Base-by-base conservation (phyloP, 2,329 filamentous ascomycete genomes). In the Cladosporium cucumerinum region DNA sequence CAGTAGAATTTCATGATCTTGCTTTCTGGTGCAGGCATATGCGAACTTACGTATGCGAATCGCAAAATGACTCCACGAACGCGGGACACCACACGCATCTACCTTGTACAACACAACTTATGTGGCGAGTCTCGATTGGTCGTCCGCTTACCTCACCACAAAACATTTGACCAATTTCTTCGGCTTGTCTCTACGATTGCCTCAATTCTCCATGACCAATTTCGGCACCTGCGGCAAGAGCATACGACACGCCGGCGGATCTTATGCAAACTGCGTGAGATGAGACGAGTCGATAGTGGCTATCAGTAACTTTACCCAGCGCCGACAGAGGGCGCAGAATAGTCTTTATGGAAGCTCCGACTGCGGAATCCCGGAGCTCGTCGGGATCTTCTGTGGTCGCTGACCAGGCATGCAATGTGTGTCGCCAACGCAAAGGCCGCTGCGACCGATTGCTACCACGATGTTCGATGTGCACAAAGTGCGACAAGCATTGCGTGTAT, bases 401-500 rank as follows among this genome's bases (percentile, higher is more conserved):
- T 46, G 71, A 72, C 34, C 66, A 69, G 39, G 67, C 68, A 11
- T 73, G 72, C 66, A 72, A 71, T 46, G 72, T 73, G 49, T 73
- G 71, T 52, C 69, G 68, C 58, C 64, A 71, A 23, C 39, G 72
- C 11, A 72, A 72, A 64, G 69, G 69, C 3, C 63, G 67, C 21
- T 73, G 72, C 57, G 70, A 72, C 63, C 64, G 67, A 5, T 74
- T 78, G 32, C 58, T 81, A 39, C 78, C 76, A 5, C 78, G 77
- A 65, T 78, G 76, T 46, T 67, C 67, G 6, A 66, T 69, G 6
- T 83, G 81, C 69, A 69, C 76, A 55, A 78, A 78, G 65, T 80
- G 81, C 68, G 74, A 78, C 48, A 72, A 81, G 16, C 78, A 81
- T 65, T 84, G 81, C 65, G 71, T 82, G 11, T 84, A 83, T 64